Conservation (phyloP, 345 rosid genomes). For the Hibiscus syriacus region DNA sequence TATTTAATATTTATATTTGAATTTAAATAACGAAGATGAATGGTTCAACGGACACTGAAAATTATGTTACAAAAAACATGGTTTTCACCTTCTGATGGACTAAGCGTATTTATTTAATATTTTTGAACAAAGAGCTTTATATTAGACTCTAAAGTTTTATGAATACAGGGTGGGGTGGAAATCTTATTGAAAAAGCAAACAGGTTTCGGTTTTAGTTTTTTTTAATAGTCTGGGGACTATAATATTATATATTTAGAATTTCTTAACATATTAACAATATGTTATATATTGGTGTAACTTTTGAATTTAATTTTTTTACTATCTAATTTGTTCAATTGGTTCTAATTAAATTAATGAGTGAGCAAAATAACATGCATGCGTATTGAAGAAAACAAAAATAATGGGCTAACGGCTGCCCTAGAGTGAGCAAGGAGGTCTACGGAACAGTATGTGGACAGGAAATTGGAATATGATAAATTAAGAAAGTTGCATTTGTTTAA, state of each 20-base stretch:
- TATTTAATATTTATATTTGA: no score
- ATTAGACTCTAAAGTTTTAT: not conserved
- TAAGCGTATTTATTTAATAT: not conserved
- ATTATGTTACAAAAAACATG: not conserved
- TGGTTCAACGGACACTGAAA: not conserved
- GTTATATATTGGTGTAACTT: no score
- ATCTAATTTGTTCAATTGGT: no score
- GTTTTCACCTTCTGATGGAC: not conserved
- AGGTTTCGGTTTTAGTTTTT: no score
- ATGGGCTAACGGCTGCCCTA: not conserved
- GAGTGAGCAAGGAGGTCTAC: not conserved
- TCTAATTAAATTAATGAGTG: not conserved
- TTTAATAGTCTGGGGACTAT: no score
- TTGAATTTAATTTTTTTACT: no score
- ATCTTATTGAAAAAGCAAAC: not conserved
- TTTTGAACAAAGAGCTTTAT: not conserved
- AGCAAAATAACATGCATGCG: not conserved
- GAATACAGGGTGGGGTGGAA: not conserved
- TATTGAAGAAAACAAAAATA: not conserved
- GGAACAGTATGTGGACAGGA: not conserved
- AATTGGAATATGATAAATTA: not conserved
- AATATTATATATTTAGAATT: no score
- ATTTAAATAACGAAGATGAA: not conserved
- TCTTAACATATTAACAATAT: no score
- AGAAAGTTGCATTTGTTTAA: not conserved